Evolutionary conservation across 805 yeast genomes (phyloP), one percentile per base, ranked within the genome.

Genomic region (Starmerella asiatica): DNA sequence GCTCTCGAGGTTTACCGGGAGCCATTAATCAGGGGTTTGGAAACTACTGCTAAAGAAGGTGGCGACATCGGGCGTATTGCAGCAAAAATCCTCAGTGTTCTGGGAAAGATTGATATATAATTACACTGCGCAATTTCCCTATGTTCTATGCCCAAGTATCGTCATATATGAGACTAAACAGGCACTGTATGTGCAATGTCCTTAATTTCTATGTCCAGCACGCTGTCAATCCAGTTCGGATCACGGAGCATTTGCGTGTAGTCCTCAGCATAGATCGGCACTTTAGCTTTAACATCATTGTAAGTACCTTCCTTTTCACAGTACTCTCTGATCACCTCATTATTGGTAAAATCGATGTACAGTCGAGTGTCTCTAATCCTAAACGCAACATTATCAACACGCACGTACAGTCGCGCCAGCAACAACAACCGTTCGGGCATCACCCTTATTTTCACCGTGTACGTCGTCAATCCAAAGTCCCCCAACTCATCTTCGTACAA

Each of bases 401-500:
- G 68, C 44, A 91, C 59, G 56, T 83, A 88, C 50, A 88, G 72
- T 34, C 97, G 68, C 36, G 77, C 73, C 34, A 91, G 63, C 26
- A 88, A 51, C 29, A 91, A 61, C 48, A 91, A 56, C 44, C 94
- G 72, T 37, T 76, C 71, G 5, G 76, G 76, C 96, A 91, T 91
- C 3, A 85, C 95, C 46, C 99, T 64, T 17, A 91, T 71, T 58
- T 86, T 86, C 27, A 77, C 75, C 38, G 75, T 74, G 39, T 82
- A 61, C 39, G 82, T 70, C 0, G 93, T 73, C 15, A 84, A 79
- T 6, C 99, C 99, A 57, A 88, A 91, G 57, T 91, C 99, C 3
- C 94, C 97, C 40, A 91, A 65, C 57, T 91, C 99, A 55, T 91
- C 99, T 56, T 91, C 99, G 56, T 73, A 91, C 24, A 91, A 63